Percentiles rank a stretch among this genome's conserved stretches.
Evolutionary conservation across 257 asterid genomes (phyloP).

Genomic region (Salvia splendens): DNA sequence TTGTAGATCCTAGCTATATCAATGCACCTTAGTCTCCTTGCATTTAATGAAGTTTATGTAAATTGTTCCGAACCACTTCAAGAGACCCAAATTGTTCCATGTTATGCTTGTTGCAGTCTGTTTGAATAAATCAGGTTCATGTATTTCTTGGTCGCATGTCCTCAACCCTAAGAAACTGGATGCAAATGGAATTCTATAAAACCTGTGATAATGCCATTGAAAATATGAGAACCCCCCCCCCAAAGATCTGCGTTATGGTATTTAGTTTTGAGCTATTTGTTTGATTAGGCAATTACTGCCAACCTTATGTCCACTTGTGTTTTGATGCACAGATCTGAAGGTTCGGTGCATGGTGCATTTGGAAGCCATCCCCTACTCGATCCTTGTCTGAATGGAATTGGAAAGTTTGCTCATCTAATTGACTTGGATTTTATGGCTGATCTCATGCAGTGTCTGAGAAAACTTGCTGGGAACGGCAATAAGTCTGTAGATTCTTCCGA

Average conservation of each 20-base stretch:
- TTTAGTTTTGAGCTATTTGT: background rate
- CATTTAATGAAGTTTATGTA: background rate
- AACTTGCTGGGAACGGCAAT: slow-evolving; percentile 69
- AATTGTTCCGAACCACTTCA: background rate
- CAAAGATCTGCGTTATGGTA: background rate
- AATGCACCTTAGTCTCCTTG: background rate
- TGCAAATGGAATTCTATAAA: background rate
- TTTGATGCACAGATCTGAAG: slow-evolving; percentile 57
- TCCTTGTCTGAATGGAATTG: slow-evolving; percentile 89
- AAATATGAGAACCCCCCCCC: background rate
- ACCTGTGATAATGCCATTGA: background rate
- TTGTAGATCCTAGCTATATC: slow-evolving; percentile 16
- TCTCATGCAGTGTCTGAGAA: slow-evolving; percentile 73
- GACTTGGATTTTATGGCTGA: slow-evolving; percentile 97
- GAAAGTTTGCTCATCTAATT: slow-evolving; percentile 79
- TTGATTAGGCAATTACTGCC: slow-evolving; percentile 17
- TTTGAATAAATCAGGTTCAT: too few species aligned
- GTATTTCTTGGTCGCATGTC: too few species aligned
- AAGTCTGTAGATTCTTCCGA: slow-evolving; percentile 45
- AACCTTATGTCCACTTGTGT: slow-evolving; percentile 23
- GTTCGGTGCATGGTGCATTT: slow-evolving; percentile 40
- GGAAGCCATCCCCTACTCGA: slow-evolving; percentile 79
- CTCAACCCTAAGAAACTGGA: background rate
- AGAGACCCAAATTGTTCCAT: background rate
- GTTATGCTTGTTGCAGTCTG: background rate